These are phyloP conservation scores for Conringia planisiliqua DNA, from an alignment of 345 rosid genomes.

Conservation along the genomic window DNA sequence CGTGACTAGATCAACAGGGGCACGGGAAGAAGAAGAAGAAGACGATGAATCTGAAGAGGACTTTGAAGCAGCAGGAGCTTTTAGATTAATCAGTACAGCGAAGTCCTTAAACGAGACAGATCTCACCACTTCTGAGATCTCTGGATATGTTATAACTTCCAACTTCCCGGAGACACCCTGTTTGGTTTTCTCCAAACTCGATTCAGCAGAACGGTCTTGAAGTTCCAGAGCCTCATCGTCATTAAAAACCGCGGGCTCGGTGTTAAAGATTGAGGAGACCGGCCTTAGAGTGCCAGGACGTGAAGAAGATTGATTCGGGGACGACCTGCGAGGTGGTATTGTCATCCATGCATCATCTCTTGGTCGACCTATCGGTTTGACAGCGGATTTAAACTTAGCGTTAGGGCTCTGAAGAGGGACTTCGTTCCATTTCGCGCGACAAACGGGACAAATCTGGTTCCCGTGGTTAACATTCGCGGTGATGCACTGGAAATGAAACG, in stretches of 20 bases:
- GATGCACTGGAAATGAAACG: slow-evolving; percentile 96
- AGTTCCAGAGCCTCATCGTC: slow-evolving; percentile 73
- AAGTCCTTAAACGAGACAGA: slow-evolving; percentile 58
- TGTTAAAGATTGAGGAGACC: slow-evolving; percentile 43
- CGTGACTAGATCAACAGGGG: slow-evolving; percentile 88
- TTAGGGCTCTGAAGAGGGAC: slow-evolving; percentile 64
- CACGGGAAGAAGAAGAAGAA: slow-evolving; percentile 44
- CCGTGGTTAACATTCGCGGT: slow-evolving; percentile 91
- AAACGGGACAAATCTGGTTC: slow-evolving; percentile 87
- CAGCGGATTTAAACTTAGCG: slow-evolving; percentile 27
- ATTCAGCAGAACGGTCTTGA: slow-evolving; percentile 31
- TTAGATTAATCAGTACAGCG: slow-evolving; percentile 72
- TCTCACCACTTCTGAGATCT: slow-evolving; percentile 55
- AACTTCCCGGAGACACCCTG: slow-evolving; percentile 36
- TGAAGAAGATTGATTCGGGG: slow-evolving; percentile 36
- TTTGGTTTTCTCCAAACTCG: slow-evolving; percentile 21
- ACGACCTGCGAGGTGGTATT: slow-evolving; percentile 45
- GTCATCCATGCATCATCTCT: slow-evolving; percentile 65
- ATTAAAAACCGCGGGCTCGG: slow-evolving; percentile 67
- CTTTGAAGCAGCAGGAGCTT: slow-evolving; percentile 57
- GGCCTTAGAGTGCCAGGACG: slow-evolving; percentile 46
- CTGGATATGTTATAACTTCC: slow-evolving; percentile 64
- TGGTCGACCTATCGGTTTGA: slow-evolving; percentile 43
- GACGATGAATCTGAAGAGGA: slow-evolving; percentile 14
- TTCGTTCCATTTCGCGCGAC: slow-evolving; percentile 93